phyloP scores from a whole-genome alignment of 345 rosid genomes.

The Theobroma cacao region DNA sequence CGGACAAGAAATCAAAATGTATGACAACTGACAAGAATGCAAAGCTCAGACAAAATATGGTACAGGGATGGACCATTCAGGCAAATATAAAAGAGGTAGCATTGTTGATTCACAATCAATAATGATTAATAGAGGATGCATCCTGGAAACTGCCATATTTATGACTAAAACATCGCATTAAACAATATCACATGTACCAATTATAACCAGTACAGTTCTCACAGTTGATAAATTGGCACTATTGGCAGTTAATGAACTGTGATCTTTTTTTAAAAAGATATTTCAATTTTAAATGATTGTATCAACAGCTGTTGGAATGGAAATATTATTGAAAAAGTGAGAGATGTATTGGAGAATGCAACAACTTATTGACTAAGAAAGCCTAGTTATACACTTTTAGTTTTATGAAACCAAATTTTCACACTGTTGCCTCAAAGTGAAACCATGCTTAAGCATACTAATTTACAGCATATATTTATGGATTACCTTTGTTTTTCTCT shows the following conservation, averaged over 20 bases:
- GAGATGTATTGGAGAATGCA: background rate
- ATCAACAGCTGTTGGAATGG: background rate
- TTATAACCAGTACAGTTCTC: too few relatives aligned
- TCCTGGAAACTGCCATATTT: background rate
- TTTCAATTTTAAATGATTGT: background rate
- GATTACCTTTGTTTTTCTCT: constrained; percentile 73
- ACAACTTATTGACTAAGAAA: background rate
- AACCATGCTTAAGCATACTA: background rate
- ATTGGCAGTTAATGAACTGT: too few relatives aligned
- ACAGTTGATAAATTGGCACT: too few relatives aligned
- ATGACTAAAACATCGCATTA: background rate
- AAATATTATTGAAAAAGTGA: background rate
- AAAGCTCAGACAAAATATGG: background rate
- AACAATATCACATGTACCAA: too few relatives aligned
- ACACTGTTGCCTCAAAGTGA: background rate
- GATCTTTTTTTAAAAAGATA: too few relatives aligned
- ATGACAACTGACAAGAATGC: background rate
- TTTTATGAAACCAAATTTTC: background rate
- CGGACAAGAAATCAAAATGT: background rate
- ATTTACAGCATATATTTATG: background rate
- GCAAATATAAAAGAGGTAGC: background rate
- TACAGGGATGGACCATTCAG: background rate
- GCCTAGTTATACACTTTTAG: background rate
- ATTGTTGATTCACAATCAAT: background rate
- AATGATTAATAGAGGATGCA: too few relatives aligned